Conservation (phyloP, 805 yeast species). For the Dipodascus albidus region DNA sequence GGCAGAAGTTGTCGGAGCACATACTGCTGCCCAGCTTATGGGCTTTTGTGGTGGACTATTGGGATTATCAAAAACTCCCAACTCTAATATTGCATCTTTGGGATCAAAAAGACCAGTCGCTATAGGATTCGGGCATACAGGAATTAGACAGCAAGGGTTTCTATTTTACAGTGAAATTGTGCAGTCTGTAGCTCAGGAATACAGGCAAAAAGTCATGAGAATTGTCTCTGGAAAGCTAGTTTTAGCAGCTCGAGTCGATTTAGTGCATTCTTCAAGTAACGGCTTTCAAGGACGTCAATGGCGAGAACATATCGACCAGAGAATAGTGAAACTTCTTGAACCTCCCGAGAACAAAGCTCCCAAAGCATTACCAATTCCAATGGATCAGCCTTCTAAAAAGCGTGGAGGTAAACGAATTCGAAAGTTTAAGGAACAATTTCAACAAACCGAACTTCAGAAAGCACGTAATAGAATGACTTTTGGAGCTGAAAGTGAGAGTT, state of each 20-base stretch:
- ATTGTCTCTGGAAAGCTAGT: slow-evolving; percentile 70
- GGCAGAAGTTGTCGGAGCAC: slow-evolving; percentile 57
- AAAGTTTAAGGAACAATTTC: slow-evolving; percentile 70
- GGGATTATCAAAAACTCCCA: slow-evolving; percentile 56
- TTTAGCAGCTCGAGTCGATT: slow-evolving; percentile 76
- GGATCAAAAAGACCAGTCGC: slow-evolving; percentile 40
- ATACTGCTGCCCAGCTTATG: slow-evolving; percentile 61
- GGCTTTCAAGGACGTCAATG: slow-evolving; percentile 50
- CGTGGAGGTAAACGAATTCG: slow-evolving; percentile 79
- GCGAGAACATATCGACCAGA: slow-evolving; percentile 45
- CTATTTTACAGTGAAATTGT: slow-evolving; percentile 50
- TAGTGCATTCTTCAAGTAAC: slow-evolving; percentile 31
- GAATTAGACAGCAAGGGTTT: slow-evolving; percentile 56
- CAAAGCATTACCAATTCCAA: slow-evolving; percentile 64
- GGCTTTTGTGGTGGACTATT: slow-evolving; percentile 58
- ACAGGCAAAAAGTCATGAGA: slow-evolving; percentile 60
- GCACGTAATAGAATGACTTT: slow-evolving; percentile 80
- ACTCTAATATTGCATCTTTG: slow-evolving; percentile 73
- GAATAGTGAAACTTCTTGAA: slow-evolving; percentile 57
- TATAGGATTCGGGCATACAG: slow-evolving; percentile 33
- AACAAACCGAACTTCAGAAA: slow-evolving; percentile 67
- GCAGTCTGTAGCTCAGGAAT: slow-evolving; percentile 44
- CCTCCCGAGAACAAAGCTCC: slow-evolving; percentile 60
- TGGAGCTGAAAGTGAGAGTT: slow-evolving; percentile 59
- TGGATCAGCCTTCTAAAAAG: slow-evolving; percentile 64